phyloP scores from a whole-genome alignment of 345 rosid genomes.

The Lumnitzera racemosa region DNA sequence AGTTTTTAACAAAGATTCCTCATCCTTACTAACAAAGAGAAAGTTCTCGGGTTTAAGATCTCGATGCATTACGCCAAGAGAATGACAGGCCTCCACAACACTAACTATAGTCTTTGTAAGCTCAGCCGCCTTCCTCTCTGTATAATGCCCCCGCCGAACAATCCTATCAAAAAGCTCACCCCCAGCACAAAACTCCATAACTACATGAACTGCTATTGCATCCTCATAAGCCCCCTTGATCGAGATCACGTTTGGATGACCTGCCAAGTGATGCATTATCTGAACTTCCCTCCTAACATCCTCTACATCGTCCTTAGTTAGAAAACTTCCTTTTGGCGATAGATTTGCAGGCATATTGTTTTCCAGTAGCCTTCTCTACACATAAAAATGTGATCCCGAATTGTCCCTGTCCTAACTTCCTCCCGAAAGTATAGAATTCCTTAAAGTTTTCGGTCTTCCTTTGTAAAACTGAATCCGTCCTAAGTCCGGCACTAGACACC shows the following conservation, averaged over 20 bases:
- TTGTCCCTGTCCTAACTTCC: constrained; percentile 42
- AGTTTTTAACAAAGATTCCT: constrained; percentile 32
- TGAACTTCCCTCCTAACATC: constrained; percentile 47
- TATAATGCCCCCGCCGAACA: constrained; percentile 34
- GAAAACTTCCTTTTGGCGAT: constrained; percentile 41
- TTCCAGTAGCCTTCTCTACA: constrained; percentile 27
- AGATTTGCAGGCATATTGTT: constrained; percentile 38
- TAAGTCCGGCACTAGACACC: constrained; percentile 30
- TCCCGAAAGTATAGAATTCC: constrained; percentile 33
- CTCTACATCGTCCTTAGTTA: constrained; percentile 37
- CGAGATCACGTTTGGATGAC: constrained; percentile 31
- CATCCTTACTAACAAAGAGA: constrained; percentile 28
- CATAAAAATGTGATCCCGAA: constrained; percentile 41
- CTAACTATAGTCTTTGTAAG: constrained; percentile 40
- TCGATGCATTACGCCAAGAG: constrained; percentile 44
- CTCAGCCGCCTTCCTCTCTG: constrained; percentile 37
- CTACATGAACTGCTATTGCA: constrained; percentile 38
- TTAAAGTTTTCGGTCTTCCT: constrained; percentile 31
- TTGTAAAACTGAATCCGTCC: constrained; percentile 24
- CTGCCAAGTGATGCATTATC: constrained; percentile 49
- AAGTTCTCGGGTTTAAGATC: constrained; percentile 49
- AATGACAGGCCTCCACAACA: constrained; percentile 44
- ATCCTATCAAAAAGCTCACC: constrained; percentile 45
- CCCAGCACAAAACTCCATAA: constrained; percentile 40
- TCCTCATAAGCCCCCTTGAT: constrained; percentile 40